Evolutionary conservation across 768 basidiomycete species (phyloP).

Genomic region (Suillus plorans): DNA sequence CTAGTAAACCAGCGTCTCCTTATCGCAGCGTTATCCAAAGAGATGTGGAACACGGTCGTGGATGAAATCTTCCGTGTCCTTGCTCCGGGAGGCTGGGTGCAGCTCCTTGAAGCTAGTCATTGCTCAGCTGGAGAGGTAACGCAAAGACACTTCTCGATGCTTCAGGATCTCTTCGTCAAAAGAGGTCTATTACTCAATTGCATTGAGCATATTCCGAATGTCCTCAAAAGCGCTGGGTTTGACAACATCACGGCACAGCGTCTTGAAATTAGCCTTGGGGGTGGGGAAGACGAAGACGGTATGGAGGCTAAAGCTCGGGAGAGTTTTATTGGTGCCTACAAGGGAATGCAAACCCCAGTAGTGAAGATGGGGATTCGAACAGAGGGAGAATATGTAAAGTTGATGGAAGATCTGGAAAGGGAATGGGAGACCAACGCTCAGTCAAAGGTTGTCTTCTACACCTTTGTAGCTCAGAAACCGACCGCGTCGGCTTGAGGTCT

Average conservation of each 20-base stretch:
- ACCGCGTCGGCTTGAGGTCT: not conserved
- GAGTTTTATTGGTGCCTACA: not conserved
- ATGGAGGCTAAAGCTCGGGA: not conserved
- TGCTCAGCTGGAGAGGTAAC: not conserved
- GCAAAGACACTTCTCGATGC: not conserved
- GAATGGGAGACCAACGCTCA: not conserved
- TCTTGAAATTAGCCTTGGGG: not conserved
- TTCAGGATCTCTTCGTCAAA: constrained; percentile 1
- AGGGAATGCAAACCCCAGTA: not conserved
- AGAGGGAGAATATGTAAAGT: not conserved
- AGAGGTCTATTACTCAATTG: not conserved
- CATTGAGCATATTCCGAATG: not conserved
- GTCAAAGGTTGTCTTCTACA: not conserved
- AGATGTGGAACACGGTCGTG: constrained; percentile 28
- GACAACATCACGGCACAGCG: not conserved
- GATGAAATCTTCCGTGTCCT: constrained; percentile 32
- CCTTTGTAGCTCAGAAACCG: not conserved
- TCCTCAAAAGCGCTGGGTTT: not conserved
- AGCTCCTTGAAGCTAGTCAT: constrained; percentile 29
- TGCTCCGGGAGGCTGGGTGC: constrained; percentile 31
- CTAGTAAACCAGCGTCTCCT: constrained; percentile 35
- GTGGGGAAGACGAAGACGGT: not conserved
- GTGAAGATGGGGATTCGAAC: constrained; percentile 3
- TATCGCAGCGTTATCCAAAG: constrained; percentile 24
- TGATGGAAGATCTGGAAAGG: not conserved